Evolutionary conservation across 345 rosid genomes (phyloP), one percentile per base, ranked within the genome.

Genomic region (Camelina sativa): DNA sequence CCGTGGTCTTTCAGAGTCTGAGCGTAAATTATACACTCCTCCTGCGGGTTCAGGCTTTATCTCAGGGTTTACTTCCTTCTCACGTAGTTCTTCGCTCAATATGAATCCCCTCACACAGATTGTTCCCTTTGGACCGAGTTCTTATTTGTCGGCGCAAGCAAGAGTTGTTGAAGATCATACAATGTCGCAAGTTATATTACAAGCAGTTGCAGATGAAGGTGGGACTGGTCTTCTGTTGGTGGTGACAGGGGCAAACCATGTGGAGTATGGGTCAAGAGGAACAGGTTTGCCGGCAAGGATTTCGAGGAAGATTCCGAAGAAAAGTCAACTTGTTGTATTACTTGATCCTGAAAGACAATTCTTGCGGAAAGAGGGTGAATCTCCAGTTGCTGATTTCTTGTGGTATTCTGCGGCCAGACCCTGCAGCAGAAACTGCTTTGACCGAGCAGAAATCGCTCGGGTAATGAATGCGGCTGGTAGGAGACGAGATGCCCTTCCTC

Each of bases 321-420:
- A 86, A 75, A 88, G 86, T 80, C 97, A 93, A 79, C 89, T 85
- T 53, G 96, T 89, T 75, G 80, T 91, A 73, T 76, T 91, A 55
- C 96, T 91, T 74, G 91, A 93, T 78, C 98, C 97, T 23, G 97
- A 93, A 79, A 86, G 98, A 70, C 98, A 91, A 64, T 81, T 76
- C 67, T 84, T 93, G 32, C 75, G 92, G 75, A 86, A 91, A 76
- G 96, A 93, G 79, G 98, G 97, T 57, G 98, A 93, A 63, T 84
- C 81, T 73, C 98, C 97, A 22, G 85, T 88, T 16, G 91, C 97
- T 60, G 97, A 93, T 79, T 91, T 93, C 69, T 82, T 93, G 77
- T 89, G 96, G 98, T 93, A 91, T 81, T 91, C 98, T 74, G 96
- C 91, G 1, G 91, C 98, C 67, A 89, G 97, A 76, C 93, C 98